Conservation (phyloP, 768 basidiomycete species). For the Brasilioporus rufonigricans region DNA sequence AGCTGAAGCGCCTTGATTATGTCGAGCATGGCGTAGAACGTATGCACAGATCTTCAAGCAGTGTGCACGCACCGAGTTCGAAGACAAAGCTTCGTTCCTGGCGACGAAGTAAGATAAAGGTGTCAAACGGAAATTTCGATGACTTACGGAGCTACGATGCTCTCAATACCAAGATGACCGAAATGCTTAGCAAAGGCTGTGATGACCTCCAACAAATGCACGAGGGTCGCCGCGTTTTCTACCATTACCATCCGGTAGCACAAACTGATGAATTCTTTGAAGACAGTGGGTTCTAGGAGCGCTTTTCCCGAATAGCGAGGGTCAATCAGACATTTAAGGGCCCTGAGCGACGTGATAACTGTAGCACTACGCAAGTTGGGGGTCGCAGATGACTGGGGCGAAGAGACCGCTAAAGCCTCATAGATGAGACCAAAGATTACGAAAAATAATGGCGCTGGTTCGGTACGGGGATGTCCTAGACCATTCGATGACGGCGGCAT, state of each 20-base stretch:
- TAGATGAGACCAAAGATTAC: conserved; percentile 92
- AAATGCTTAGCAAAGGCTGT: conserved; percentile 49
- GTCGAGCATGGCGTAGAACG: conserved; percentile 69
- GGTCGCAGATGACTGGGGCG: conserved; percentile 52
- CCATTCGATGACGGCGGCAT: conserved; percentile 21
- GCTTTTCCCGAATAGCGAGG: conserved; percentile 81
- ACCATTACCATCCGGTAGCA: conserved; percentile 91
- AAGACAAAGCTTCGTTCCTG: conserved; percentile 33
- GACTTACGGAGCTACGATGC: conserved; percentile 20
- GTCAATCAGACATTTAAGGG: conserved; percentile 75
- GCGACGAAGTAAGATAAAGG: background rate
- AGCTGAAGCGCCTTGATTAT: conserved; percentile 48
- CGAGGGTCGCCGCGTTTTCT: conserved; percentile 69
- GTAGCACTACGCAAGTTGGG: conserved; percentile 43
- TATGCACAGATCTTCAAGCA: conserved; percentile 84
- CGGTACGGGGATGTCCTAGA: conserved; percentile 34
- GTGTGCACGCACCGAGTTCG: conserved; percentile 46
- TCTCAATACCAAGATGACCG: conserved; percentile 27
- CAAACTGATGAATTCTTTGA: conserved; percentile 86
- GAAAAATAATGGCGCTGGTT: conserved; percentile 83
- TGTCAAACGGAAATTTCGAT: background rate
- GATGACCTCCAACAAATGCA: conserved; percentile 69
- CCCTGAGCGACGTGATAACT: conserved; percentile 64
- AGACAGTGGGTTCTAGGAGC: conserved; percentile 76
- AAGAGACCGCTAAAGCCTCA: conserved; percentile 73